These are phyloP conservation scores for Turnera subulata DNA, from an alignment of 345 rosid species.

Conservation along the genomic window DNA sequence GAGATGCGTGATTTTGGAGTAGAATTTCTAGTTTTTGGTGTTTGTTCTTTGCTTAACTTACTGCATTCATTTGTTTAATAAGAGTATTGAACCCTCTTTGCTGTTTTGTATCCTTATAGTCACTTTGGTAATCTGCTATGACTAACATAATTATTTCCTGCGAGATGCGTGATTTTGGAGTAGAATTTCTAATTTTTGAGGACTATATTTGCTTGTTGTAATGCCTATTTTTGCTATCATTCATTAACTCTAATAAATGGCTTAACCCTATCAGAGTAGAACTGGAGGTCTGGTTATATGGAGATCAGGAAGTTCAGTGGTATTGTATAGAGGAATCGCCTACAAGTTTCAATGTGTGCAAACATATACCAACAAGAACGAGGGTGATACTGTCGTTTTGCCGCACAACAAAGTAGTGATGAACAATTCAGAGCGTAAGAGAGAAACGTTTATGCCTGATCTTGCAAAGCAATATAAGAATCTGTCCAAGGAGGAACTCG, in stretches of 20 bases:
- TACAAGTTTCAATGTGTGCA: slow-evolving; percentile 72
- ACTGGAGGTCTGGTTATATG: slow-evolving; percentile 88
- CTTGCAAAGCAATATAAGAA: slow-evolving; percentile 38
- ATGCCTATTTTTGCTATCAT: neutral
- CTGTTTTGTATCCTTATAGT: neutral
- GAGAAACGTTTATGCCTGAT: slow-evolving; percentile 28
- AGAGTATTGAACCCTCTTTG: neutral
- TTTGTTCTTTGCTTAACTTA: neutral
- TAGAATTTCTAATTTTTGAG: neutral
- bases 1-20: neutral
- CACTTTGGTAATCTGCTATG: neutral
- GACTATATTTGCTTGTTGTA: neutral
- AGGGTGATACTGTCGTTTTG: slow-evolving; percentile 18
- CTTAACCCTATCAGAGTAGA: slow-evolving; percentile 49
- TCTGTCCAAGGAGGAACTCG: slow-evolving; percentile 51
- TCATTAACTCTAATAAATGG: neutral
- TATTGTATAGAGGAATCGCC: slow-evolving; percentile 71
- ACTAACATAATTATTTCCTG: neutral
- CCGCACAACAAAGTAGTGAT: slow-evolving; percentile 10
- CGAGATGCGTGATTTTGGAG: neutral
- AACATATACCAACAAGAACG: slow-evolving; percentile 42
- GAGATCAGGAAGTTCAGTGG: slow-evolving; percentile 96
- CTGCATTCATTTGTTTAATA: too few relatives aligned
- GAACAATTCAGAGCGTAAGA: slow-evolving; percentile 16
- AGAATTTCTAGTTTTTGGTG: neutral